Conservation (phyloP, 768 basidiomycete species). For the Suillus cothurnatus region DNA sequence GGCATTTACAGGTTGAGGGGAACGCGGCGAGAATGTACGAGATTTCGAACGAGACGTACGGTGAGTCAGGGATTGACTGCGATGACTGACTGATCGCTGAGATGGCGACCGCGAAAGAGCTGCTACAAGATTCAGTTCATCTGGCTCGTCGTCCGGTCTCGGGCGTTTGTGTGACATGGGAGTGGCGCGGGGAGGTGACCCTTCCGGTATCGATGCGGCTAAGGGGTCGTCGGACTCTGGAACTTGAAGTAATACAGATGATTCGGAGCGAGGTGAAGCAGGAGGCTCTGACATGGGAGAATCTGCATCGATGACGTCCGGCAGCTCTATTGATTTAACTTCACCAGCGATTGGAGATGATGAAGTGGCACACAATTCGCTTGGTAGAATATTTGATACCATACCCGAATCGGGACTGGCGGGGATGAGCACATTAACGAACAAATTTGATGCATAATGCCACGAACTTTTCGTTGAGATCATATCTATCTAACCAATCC, state of each 20-base stretch:
- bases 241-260: conserved; percentile 28
- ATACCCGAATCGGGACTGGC: conserved; percentile 44
- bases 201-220: conserved; percentile 15
- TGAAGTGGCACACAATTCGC: conserved; percentile 30
- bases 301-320: conserved; percentile 22
- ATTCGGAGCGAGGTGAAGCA: conserved; percentile 28
- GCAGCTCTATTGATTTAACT: conserved; percentile 13
- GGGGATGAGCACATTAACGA: conserved; percentile 13
- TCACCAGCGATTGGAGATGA: conserved; percentile 17
- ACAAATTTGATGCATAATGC: conserved; percentile 6
- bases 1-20: conserved; percentile 8
- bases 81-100: conserved; percentile 16
- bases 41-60: conserved; percentile 20
- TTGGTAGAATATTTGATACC: conserved; percentile 39
- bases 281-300: conserved; percentile 38
- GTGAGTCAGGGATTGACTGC: conserved; percentile 22
- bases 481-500: conserved; percentile 57
- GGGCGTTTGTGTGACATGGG: conserved; percentile 17
- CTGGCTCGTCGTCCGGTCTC: conserved; percentile 13
- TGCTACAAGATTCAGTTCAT: conserved; percentile 8
- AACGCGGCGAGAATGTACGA: conserved; percentile 11
- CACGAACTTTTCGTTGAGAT: conserved; percentile 54
- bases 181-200: conserved; percentile 19
- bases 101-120: conserved; percentile 23
- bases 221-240: conserved; percentile 22